Conservation (phyloP, 164 flowering plant species). For the Chimonanthus praecox region DNA sequence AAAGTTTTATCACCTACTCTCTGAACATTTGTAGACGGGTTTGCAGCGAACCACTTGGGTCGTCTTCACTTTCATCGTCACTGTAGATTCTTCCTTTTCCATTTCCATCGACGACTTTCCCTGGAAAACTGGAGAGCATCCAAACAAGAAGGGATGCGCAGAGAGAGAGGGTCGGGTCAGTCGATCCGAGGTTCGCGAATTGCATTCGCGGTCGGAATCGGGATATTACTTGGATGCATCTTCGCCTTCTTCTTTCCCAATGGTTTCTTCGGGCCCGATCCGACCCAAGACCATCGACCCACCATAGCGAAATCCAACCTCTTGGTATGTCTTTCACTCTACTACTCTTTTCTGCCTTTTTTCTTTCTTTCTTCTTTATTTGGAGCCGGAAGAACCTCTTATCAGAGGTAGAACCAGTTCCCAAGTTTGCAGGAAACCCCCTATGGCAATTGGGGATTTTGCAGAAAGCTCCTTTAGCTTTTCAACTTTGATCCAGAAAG, state of each 20-base stretch:
- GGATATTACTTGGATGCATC: conserved; percentile 65
- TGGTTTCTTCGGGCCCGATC: conserved; percentile 46
- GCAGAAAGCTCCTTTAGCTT: not conserved
- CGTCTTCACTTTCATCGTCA: no score
- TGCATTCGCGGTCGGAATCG: conserved; percentile 50
- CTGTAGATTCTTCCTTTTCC: no score
- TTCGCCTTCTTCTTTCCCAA: conserved; percentile 66
- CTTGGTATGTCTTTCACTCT: conserved; percentile 36
- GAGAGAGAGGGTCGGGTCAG: conserved; percentile 44
- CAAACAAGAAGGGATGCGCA: conserved; percentile 21
- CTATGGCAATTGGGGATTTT: not conserved
- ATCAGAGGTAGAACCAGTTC: no score
- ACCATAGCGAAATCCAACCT: conserved; percentile 18
- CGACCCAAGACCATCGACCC: conserved; percentile 8
- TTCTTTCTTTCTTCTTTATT: not conserved
- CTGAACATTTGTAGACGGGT: no score
- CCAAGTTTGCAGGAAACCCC: not conserved
- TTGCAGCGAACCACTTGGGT: no score
- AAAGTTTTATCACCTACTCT: no score
- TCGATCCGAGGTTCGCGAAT: conserved; percentile 50
- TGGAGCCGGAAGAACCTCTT: not conserved
- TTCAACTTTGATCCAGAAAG: no score
- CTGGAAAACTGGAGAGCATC: no score
- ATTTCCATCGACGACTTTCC: no score
- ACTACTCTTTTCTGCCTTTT: not conserved